Evolutionary conservation across 2,329 filamentous ascomycete species (phyloP).

Genomic region (Ophiosphaerella narmari): DNA sequence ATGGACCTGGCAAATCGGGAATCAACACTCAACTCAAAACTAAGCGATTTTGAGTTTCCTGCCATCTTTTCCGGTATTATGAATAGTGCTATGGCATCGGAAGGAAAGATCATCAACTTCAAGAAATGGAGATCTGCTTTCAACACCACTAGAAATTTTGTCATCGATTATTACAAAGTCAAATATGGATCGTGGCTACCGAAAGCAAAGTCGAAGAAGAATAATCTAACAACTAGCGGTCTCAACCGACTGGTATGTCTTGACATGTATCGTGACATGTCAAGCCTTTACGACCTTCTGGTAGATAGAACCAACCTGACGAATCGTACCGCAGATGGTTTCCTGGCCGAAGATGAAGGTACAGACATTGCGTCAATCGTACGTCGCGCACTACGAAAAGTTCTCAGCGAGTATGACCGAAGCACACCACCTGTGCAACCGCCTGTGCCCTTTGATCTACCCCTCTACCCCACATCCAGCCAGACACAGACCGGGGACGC

Average conservation of each 20-base stretch:
- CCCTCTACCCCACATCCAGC: conserved; percentile 72
- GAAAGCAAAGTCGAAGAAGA: conserved; percentile 89
- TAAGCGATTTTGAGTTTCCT: conserved; percentile 91
- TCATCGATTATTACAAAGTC: conserved; percentile 70
- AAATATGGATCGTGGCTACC: conserved; percentile 83
- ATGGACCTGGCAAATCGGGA: conserved; percentile 78
- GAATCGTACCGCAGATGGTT: conserved; percentile 74
- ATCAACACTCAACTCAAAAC: conserved; percentile 69
- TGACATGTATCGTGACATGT: conserved; percentile 84
- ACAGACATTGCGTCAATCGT: conserved; percentile 62
- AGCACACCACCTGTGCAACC: conserved; percentile 88
- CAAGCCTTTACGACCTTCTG: conserved; percentile 83
- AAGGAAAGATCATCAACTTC: conserved; percentile 80
- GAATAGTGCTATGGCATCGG: conserved; percentile 76
- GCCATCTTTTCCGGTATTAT: conserved; percentile 86
- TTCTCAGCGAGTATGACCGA: conserved; percentile 86
- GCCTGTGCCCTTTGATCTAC: conserved; percentile 87
- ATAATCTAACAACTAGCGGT: conserved; percentile 81
- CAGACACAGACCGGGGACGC: conserved; percentile 67
- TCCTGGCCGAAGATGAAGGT: conserved; percentile 59
- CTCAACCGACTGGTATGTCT: conserved; percentile 82
- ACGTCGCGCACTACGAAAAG: conserved; percentile 70
- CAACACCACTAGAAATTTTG: conserved; percentile 72
- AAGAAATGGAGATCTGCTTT: conserved; percentile 82
- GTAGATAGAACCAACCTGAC: conserved; percentile 81